These are phyloP conservation scores for Aspergillus novofumigatus DNA, from an alignment of 2,329 filamentous ascomycete genomes.

Conservation along the genomic window DNA sequence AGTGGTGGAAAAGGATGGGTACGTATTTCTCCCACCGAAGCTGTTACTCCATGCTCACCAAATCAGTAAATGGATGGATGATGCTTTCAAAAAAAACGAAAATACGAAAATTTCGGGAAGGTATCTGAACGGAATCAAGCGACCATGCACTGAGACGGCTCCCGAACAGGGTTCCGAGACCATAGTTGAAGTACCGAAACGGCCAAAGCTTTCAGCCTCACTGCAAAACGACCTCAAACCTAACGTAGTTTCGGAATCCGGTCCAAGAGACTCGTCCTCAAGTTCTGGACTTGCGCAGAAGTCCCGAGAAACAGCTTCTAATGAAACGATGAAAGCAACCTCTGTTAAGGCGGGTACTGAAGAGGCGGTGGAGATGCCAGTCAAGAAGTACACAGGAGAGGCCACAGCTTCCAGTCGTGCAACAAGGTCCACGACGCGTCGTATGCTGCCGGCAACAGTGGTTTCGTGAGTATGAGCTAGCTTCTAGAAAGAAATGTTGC, in stretches of 20 bases:
- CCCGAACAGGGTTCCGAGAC: conserved; percentile 6
- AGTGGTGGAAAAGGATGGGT: conserved; percentile 21
- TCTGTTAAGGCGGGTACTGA: conserved; percentile 6
- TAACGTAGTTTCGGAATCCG: neutral
- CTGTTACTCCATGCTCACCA: conserved; percentile 5
- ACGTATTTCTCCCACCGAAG: conserved; percentile 8
- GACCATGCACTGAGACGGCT: conserved; percentile 4
- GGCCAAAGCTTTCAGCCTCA: conserved; percentile 28
- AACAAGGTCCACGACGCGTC: conserved; percentile 30
- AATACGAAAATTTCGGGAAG: neutral
- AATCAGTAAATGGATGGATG: conserved; percentile 32
- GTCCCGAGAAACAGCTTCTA: neutral
- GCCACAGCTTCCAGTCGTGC: conserved; percentile 13
- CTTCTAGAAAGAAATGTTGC: neutral
- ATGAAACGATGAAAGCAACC: conserved; percentile 6
- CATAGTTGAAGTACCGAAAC: conserved; percentile 13
- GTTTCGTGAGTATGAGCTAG: conserved; percentile 14
- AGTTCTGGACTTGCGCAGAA: conserved; percentile 4
- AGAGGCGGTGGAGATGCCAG: conserved; percentile 22
- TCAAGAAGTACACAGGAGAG: conserved; percentile 21
- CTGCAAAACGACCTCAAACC: conserved; percentile 22
- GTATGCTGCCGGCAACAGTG: conserved; percentile 12
- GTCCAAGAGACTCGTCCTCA: neutral
- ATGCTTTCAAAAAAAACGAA: conserved; percentile 20
- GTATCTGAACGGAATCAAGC: conserved; percentile 12